Base-by-base conservation (phyloP, 1,284 basidiomycete species). In the Ustilago xerochloae region DNA sequence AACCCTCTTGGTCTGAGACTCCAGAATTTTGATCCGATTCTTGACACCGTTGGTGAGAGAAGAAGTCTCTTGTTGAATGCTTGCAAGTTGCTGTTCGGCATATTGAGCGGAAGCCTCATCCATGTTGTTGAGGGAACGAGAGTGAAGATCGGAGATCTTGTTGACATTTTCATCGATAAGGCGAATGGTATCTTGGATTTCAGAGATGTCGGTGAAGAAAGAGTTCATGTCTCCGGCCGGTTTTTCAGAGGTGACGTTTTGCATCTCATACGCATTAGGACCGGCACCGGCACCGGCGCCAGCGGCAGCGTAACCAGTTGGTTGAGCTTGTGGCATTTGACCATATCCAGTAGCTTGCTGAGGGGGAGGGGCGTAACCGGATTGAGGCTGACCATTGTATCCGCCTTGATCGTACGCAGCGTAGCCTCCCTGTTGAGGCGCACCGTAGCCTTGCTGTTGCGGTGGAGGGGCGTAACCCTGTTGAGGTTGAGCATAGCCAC, bases 61-160 rank as follows among this genome's bases (percentile, higher is more conserved):
- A 26, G 77, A 79, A n/a, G 81, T 83, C 46, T 83, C 72, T 52
- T 77, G 62, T 28, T 80, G 69, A 18, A 84, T 62, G 15, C 38
- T 26, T 28, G 66, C 67, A 10, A 84, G 71, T 50, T 84, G 78
- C 55, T 76, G 70, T 41, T 84, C 79, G 39, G 82, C 82, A 38
- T 79, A 75, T 56, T 76, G 73, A 28, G 81, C 79, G n/a, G 80
- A 77, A 9, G 79, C 77, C 63, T 83, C 82, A 57, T 83, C 82
- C 63, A 83, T 79, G 73, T 82, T 82, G 77, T 84, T 83, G 46
- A 84, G 77, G 39, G 75, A 76, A 29, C 80, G 74, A 39, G 82
- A 81, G 74, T 84, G 82, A 18, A 83, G 72, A 26, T 83, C 82
- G 8, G 81, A 77, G 57, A 84, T 81, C 50, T 73, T 75, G 60